Conservation (phyloP, 805 yeast genomes). For the Wickerhamiella australiensis region DNA sequence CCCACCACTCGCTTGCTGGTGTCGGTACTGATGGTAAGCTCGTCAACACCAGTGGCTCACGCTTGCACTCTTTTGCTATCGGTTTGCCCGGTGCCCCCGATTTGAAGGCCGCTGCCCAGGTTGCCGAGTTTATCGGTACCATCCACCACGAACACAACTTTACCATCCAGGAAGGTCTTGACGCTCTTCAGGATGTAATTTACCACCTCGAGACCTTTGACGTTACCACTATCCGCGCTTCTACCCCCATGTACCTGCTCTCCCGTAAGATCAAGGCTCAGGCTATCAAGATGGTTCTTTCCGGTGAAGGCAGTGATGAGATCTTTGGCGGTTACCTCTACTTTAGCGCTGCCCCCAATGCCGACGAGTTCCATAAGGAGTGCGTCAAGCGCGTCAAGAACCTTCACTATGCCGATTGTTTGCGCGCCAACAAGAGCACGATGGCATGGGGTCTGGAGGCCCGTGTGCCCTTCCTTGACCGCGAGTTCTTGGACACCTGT, state of each 20-base stretch:
- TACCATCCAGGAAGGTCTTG: slow-evolving; percentile 93
- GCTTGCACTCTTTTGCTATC: slow-evolving; percentile 89
- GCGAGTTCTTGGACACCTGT: slow-evolving; percentile 76
- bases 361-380: slow-evolving; percentile 88
- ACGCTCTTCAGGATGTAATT: slow-evolving; percentile 88
- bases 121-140: slow-evolving; percentile 91
- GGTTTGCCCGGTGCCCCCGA: slow-evolving; percentile 98
- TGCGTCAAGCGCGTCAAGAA: slow-evolving; percentile 93
- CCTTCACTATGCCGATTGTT: slow-evolving; percentile 93
- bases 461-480: slow-evolving; percentile 97
- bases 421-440: slow-evolving; percentile 98
- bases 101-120: slow-evolving; percentile 88
- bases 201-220: slow-evolving; percentile 94
- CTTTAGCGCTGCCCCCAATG: slow-evolving; percentile 92
- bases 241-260: slow-evolving; percentile 95
- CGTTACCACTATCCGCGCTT: slow-evolving; percentile 97
- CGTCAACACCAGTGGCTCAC: slow-evolving; percentile 46
- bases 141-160: slow-evolving; percentile 97
- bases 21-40: slow-evolving; percentile 81
- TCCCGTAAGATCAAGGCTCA: slow-evolving; percentile 97
- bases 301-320: slow-evolving; percentile 99
- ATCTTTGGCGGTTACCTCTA: slow-evolving; percentile 97
- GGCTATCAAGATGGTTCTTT: slow-evolving; percentile 97
- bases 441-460: slow-evolving; percentile 99
- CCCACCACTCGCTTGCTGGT: slow-evolving; percentile 65